A percentile compares a stretch with the other conserved stretches of the same genome.
Evolutionary conservation across 768 basidiomycete genomes (phyloP).

Genomic region (Termitomyces sp.): DNA sequence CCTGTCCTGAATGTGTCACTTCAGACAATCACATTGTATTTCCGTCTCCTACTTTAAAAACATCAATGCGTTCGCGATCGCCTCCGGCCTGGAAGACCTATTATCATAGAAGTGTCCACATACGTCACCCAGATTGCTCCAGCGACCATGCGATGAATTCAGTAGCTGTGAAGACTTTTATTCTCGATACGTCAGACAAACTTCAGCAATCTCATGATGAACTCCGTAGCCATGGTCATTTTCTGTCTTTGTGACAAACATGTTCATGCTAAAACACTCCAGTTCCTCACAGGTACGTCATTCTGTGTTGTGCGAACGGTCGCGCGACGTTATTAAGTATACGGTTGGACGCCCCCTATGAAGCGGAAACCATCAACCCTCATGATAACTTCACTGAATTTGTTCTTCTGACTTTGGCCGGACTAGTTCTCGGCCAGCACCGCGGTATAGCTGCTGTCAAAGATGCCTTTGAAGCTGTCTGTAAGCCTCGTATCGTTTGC

Average conservation of each 20-base stretch:
- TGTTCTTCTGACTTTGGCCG: conserved; percentile 8
- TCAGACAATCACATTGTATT: background rate
- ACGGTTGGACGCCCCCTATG: background rate
- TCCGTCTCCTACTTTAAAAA: background rate
- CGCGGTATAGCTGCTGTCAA: conserved; percentile 15
- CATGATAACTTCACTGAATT: conserved; percentile 8
- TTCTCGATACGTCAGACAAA: background rate
- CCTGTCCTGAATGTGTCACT: background rate
- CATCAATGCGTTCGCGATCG: background rate
- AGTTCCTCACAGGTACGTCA: background rate
- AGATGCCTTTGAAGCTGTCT: conserved; percentile 20
- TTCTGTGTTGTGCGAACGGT: background rate
- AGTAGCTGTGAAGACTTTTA: too few species aligned
- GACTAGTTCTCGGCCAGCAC: conserved; percentile 13
- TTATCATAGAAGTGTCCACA: too few species aligned
- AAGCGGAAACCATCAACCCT: background rate
- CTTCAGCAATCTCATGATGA: background rate
- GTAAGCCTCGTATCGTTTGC: conserved; percentile 7
- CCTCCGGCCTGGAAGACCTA: too few species aligned
- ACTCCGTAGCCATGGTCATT: background rate
- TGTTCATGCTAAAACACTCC: too few species aligned
- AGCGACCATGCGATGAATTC: too few species aligned
- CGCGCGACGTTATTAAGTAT: background rate
- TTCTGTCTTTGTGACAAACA: background rate
- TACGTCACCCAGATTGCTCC: too few species aligned